These are phyloP conservation scores for Phaseolus lunatus DNA, from an alignment of 306 rosid species.

Conservation along the genomic window DNA sequence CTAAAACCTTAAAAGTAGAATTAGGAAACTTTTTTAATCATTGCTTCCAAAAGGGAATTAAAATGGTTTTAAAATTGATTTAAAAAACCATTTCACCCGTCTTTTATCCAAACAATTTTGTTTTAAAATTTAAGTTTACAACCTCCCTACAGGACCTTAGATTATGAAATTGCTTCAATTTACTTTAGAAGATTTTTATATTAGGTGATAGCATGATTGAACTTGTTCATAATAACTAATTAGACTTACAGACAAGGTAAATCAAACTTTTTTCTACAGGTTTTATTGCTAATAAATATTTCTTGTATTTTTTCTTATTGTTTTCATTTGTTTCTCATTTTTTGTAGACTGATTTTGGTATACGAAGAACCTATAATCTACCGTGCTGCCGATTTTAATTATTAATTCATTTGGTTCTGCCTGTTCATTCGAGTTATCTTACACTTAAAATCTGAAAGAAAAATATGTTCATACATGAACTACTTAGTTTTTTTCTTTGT, in stretches of 20 bases:
- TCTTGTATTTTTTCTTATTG: slow-evolving; percentile 2
- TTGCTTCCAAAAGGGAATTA: background rate
- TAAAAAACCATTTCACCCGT: background rate
- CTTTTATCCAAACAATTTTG: background rate
- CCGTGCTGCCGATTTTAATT: slow-evolving; percentile 1
- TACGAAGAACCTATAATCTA: slow-evolving; percentile 23
- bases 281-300: slow-evolving; percentile 20
- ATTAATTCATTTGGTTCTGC: slow-evolving; percentile 3
- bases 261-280: background rate
- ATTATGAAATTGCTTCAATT: slow-evolving; percentile 12
- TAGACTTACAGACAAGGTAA: background rate
- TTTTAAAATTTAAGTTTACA: background rate
- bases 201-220: background rate
- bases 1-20: background rate
- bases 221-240: slow-evolving; percentile 26
- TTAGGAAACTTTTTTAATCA: background rate
- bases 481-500: slow-evolving; percentile 23
- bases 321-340: slow-evolving; percentile 22
- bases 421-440: background rate
- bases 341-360: slow-evolving; percentile 12
- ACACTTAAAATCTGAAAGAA: slow-evolving; percentile 1
- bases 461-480: slow-evolving; percentile 25
- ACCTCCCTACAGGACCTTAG: background rate
- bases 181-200: background rate
- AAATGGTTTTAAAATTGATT: background rate